A percentile compares a stretch with the other conserved stretches of the same genome.
These are phyloP conservation scores for Candida neerlandica DNA, from an alignment of 1,139 yeast genomes.

Conservation along the genomic window DNA sequence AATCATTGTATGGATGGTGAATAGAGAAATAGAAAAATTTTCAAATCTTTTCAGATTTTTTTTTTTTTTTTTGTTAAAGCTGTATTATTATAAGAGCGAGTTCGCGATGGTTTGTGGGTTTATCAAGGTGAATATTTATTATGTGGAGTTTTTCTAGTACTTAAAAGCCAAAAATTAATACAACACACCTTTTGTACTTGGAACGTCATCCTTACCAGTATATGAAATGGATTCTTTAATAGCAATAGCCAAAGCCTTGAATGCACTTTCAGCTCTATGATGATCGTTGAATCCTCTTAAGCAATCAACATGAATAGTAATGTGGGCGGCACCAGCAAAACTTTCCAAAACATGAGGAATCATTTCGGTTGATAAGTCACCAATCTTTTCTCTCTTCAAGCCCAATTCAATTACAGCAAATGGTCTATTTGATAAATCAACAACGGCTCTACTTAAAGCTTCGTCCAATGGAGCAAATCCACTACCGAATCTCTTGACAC, in stretches of 20 bases:
- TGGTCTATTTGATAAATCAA: slow-evolving; percentile 91
- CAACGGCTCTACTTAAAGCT: slow-evolving; percentile 91
- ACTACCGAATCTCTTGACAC: slow-evolving; percentile 90
- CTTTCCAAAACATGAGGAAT: slow-evolving; percentile 94
- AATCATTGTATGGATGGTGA: too few relatives aligned
- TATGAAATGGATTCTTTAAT: slow-evolving; percentile 80
- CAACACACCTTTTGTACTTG: slow-evolving; percentile 94
- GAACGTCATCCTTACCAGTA: slow-evolving; percentile 88
- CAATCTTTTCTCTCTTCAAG: slow-evolving; percentile 87
- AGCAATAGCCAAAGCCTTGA: slow-evolving; percentile 93
- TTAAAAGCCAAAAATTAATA: slow-evolving; percentile 34
- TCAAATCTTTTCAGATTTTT: neutral
- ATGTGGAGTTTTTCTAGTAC: neutral
- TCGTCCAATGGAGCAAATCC: slow-evolving; percentile 97
- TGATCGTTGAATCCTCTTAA: slow-evolving; percentile 92
- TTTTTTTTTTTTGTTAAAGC: slow-evolving; percentile 1
- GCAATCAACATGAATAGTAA: slow-evolving; percentile 93
- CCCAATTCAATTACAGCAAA: slow-evolving; percentile 89
- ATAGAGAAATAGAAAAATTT: too few relatives aligned
- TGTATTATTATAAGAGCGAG: too few relatives aligned
- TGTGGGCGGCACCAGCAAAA: slow-evolving; percentile 88
- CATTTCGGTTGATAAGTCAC: slow-evolving; percentile 93
- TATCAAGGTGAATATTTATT: too few relatives aligned
- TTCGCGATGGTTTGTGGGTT: neutral
- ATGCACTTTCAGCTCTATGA: slow-evolving; percentile 94